phyloP scores from a whole-genome alignment of 768 basidiomycete genomes.

The Mycena chlorophos region DNA sequence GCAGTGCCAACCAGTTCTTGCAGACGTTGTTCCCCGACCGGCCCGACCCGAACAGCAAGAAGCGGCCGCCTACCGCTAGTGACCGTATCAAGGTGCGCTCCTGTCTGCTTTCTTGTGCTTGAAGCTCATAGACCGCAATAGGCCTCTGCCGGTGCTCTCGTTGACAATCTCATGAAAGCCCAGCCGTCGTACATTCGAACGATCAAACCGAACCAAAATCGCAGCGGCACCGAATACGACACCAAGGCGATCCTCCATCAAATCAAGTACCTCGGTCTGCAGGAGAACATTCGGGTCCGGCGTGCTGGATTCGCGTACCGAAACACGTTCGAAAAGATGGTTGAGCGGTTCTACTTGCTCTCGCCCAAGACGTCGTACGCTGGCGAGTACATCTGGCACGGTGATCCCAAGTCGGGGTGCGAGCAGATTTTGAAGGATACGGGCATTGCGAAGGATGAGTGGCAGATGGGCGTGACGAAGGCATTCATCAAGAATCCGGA shows the following conservation, averaged over 20 bases:
- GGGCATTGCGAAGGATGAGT: conserved; percentile 94
- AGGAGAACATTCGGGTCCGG: conserved; percentile 97
- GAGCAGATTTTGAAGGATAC: conserved; percentile 91
- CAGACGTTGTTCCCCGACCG: conserved; percentile 90
- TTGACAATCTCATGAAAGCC: conserved; percentile 96
- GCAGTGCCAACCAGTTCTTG: conserved; percentile 81
- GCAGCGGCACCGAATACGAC: conserved; percentile 90
- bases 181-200: conserved; percentile 98
- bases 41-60: conserved; percentile 95
- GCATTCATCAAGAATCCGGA: conserved; percentile 99
- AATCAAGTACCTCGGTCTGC: conserved; percentile 97
- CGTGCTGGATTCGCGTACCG: conserved; percentile 97
- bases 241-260: conserved; percentile 95
- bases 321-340: conserved; percentile 99
- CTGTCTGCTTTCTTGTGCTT: not conserved
- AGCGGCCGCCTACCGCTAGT: conserved; percentile 94
- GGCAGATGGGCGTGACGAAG: conserved; percentile 99
- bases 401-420: conserved; percentile 88
- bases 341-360: conserved; percentile 94
- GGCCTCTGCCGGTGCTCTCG: conserved; percentile 92
- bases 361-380: conserved; percentile 96
- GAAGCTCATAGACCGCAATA: conserved; percentile 30
- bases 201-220: conserved; percentile 98
- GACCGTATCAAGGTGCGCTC: conserved; percentile 90
- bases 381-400: conserved; percentile 96